Base-by-base conservation (phyloP, 2,329 filamentous ascomycete genomes). In the Trichoderma sp. region DNA sequence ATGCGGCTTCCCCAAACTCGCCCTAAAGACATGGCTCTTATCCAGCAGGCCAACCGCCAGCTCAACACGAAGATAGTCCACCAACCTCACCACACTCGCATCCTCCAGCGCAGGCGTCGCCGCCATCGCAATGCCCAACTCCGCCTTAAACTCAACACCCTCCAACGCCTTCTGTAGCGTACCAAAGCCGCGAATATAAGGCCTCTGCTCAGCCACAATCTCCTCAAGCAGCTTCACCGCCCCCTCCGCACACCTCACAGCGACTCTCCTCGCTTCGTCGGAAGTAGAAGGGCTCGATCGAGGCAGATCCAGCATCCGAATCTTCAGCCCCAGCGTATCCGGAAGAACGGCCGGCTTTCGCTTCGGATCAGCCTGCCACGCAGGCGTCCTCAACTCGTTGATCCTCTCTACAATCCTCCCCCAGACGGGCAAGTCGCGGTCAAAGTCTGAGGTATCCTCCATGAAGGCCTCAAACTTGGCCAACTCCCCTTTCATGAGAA, bases 21-120 rank as follows among this genome's bases (percentile, higher is more conserved):
- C 41, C 1, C 15, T 24, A 2, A 58, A 26, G n/a, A 52, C 52
- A 5, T 30, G 14, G 17, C 52, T 50, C 9, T 14, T 12, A 1
- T 52, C 17, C 6, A 73, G 12, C 2, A 73, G 10, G 10, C 51
- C 12, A 0, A 28, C 51, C 7, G 67, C 56, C 1, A 73, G 28
- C 7, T 73, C 71, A 24, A 68, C 56, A 1, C 69, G 64, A 6
- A 73, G 61, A 54, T 70, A 69, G 30, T 73, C 71, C 2, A 54
- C 59, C 10, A 72, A 60, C 1, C 5, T 48, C 0, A 65, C 64
- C 21, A 59, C 48, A 3, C 55, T 55, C 5, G 24, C 9, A 7
- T 47, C 45, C 3, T 51, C 44, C 14, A 43, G 26, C 2, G 48
- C 45, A 24, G 51, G 56, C 17, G 30, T 30, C 21, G 34, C 50